phyloP scores from a whole-genome alignment of 2,329 filamentous ascomycete species.

The Fusarium brachygibbosum region DNA sequence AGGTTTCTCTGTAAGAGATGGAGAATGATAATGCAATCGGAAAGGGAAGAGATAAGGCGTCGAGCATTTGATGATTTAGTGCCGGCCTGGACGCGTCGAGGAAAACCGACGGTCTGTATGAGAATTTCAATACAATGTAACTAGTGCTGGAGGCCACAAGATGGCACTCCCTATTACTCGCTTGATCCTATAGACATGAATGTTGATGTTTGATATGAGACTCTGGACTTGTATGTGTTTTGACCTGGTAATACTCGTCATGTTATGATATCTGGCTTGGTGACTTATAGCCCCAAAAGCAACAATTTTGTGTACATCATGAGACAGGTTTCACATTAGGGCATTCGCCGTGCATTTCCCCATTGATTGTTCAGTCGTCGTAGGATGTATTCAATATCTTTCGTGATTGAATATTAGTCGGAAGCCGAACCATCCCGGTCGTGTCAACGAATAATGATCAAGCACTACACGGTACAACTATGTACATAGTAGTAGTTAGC shows the following conservation, averaged over 20 bases:
- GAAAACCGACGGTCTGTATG: constrained; percentile 54
- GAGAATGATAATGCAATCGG: constrained; percentile 47
- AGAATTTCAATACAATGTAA: constrained; percentile 56
- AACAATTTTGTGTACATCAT: not conserved
- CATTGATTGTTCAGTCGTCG: no score
- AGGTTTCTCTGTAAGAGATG: constrained; percentile 78
- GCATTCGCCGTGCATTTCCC: not conserved
- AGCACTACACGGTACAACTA: not conserved
- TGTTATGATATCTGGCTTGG: not conserved
- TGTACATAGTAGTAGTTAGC: no score
- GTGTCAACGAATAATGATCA: not conserved
- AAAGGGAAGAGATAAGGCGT: constrained; percentile 49
- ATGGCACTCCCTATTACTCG: constrained; percentile 52
- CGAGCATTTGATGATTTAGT: constrained; percentile 54
- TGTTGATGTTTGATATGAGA: constrained; percentile 40
- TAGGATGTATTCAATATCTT: not conserved
- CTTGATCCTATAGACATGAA: constrained; percentile 54
- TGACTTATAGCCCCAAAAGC: not conserved
- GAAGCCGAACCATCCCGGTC: not conserved
- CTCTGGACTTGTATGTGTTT: not conserved
- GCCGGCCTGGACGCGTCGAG: constrained; percentile 47
- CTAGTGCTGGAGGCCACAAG: constrained; percentile 53
- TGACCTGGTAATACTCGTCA: not conserved
- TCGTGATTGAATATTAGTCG: not conserved
- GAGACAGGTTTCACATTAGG: not conserved